These are phyloP conservation scores for Marchantia polymorpha DNA, from an alignment of 225 moss, liverwort and hornwort species.

Conservation along the genomic window DNA sequence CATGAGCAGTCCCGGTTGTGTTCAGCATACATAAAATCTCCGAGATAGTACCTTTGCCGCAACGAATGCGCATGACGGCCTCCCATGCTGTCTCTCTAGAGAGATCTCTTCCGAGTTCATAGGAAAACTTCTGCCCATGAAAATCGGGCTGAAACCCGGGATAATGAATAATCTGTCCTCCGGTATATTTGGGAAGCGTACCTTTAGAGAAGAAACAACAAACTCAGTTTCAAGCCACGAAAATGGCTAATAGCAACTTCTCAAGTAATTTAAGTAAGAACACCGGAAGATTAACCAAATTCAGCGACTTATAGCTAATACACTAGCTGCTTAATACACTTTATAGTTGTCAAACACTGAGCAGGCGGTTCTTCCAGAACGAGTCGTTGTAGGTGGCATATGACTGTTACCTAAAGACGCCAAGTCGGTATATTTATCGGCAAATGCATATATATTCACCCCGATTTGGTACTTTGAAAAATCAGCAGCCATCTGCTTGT, in stretches of 20 bases:
- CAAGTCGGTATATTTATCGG: slow-evolving; percentile 83
- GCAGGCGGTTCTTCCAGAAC: neutral
- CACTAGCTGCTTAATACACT: neutral
- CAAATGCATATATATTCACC: slow-evolving; percentile 86
- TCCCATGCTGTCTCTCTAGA: slow-evolving; percentile 98
- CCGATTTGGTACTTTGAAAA: slow-evolving; percentile 94
- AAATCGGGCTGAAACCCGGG: slow-evolving; percentile 66
- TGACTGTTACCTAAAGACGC: slow-evolving; percentile 72
- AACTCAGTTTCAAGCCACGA: neutral
- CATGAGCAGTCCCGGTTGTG: too few relatives aligned
- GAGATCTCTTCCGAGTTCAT: slow-evolving; percentile 82
- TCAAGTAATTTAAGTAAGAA: neutral
- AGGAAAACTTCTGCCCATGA: slow-evolving; percentile 78
- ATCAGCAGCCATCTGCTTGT: slow-evolving; percentile 94
- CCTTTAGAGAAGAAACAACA: slow-evolving; percentile 40
- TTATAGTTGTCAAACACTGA: neutral
- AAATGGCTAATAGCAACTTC: neutral
- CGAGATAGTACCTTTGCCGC: slow-evolving; percentile 73
- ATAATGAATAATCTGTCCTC: slow-evolving; percentile 87
- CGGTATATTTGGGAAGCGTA: slow-evolving; percentile 80
- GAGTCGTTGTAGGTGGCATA: neutral
- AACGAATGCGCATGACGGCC: slow-evolving; percentile 89
- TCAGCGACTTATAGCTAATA: neutral
- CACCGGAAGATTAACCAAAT: neutral
- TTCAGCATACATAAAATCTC: neutral